Percentiles rank a stretch among this genome's conserved stretches.
phyloP scores from a whole-genome alignment of 2,329 filamentous ascomycete species.

The Mariannaea sp. region DNA sequence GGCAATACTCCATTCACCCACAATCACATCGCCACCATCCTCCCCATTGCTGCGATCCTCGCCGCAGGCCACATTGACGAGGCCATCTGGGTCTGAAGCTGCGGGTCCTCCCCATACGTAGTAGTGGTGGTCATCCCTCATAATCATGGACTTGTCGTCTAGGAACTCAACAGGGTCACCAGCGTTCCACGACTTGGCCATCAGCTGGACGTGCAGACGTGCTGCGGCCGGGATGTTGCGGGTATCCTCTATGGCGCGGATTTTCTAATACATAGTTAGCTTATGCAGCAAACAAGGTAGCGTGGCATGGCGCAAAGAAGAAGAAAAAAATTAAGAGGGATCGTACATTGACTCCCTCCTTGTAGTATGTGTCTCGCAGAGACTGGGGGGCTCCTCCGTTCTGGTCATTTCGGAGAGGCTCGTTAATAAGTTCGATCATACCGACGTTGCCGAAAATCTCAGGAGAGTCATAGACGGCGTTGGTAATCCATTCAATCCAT shows the following conservation, averaged over 20 bases:
- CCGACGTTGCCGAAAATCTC: conserved; percentile 61
- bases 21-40: conserved; percentile 50
- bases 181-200: conserved; percentile 59
- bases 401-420: conserved; percentile 29
- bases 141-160: conserved; percentile 47
- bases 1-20: conserved; percentile 63
- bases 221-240: conserved; percentile 48
- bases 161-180: conserved; percentile 56
- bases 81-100: too few relatives aligned
- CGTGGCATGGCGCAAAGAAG: too few relatives aligned
- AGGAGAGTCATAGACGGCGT: conserved; percentile 53
- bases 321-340: too few relatives aligned
- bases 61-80: conserved; percentile 56
- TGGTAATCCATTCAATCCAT: conserved; percentile 62
- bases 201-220: conserved; percentile 57
- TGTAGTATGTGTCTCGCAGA: conserved; percentile 30
- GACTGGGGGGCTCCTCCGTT: conserved; percentile 28
- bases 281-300: accelerated
- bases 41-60: conserved; percentile 51
- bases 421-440: conserved; percentile 57
- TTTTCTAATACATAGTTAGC: conserved; percentile 33
- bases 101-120: conserved; percentile 62
- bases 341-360: conserved; percentile 27
- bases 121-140: conserved; percentile 65
- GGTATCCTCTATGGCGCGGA: conserved; percentile 53